Evolutionary conservation across 176 grass and related monocot genomes (phyloP).

Genomic region (Zoysia japonica): DNA sequence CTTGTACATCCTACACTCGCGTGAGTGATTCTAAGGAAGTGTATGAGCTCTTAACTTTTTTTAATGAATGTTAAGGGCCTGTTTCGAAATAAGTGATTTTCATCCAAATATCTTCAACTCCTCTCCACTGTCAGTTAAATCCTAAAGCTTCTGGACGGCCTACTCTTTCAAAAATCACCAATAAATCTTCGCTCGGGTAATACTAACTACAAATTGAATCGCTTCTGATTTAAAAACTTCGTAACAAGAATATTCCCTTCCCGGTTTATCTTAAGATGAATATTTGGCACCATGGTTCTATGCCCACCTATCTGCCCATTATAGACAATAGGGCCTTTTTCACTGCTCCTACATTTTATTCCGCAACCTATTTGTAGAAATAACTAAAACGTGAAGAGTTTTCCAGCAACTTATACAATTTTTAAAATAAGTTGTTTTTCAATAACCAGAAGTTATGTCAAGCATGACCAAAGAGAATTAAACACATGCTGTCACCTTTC

Average conservation of each 20-base stretch:
- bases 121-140: background rate
- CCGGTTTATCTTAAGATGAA: background rate
- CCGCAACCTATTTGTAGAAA: background rate
- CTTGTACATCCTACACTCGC: constrained; percentile 21
- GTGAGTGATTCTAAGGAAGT: constrained; percentile 23
- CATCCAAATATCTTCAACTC: background rate
- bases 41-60: background rate
- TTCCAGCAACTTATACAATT: background rate
- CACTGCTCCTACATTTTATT: background rate
- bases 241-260: background rate
- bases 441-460: background rate
- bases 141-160: background rate
- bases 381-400: background rate
- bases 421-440: background rate
- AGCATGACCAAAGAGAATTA: no score
- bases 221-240: background rate
- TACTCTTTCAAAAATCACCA: background rate
- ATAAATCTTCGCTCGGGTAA: no score
- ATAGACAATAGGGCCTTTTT: background rate
- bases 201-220: background rate
- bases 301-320: background rate
- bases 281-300: background rate
- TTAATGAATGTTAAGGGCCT: background rate
- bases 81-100: constrained; percentile 10
- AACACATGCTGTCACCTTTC: no score